Evolutionary conservation across 176 grass and related monocot species (phyloP).

Genomic region (Bothriochloa decipiens): DNA sequence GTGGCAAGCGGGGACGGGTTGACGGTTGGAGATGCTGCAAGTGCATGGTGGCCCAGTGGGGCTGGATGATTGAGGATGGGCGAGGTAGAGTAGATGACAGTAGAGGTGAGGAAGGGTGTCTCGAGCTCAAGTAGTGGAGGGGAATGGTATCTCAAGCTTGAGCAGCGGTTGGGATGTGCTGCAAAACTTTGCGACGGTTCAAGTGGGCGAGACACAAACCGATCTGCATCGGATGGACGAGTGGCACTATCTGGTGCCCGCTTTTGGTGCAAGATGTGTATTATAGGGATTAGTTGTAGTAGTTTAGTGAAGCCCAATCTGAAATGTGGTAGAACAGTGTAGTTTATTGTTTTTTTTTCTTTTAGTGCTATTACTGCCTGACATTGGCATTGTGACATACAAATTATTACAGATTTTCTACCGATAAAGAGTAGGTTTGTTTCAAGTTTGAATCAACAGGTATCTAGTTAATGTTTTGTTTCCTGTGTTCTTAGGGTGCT

Average conservation of each 20-base stretch:
- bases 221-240: background rate
- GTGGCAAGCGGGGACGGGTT: background rate
- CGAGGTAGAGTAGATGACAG: background rate
- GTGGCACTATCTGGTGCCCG: background rate
- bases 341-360: background rate
- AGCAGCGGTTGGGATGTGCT: too few relatives aligned
- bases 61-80: background rate
- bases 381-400: background rate
- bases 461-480: constrained; percentile 21
- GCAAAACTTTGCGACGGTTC: background rate
- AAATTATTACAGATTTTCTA: constrained; percentile 22
- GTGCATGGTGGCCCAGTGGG: background rate
- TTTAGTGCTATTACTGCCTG: background rate
- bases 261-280: background rate
- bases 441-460: constrained; percentile 1
- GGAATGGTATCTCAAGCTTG: background rate
- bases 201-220: background rate
- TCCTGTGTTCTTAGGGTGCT: constrained; percentile 60
- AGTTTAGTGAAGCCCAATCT: background rate
- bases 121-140: background rate
- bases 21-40: background rate
- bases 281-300: background rate
- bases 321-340: background rate
- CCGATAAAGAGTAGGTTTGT: background rate
- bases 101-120: background rate